Conservation (phyloP, 805 yeast genomes). For the Lipomyces orientalis region DNA sequence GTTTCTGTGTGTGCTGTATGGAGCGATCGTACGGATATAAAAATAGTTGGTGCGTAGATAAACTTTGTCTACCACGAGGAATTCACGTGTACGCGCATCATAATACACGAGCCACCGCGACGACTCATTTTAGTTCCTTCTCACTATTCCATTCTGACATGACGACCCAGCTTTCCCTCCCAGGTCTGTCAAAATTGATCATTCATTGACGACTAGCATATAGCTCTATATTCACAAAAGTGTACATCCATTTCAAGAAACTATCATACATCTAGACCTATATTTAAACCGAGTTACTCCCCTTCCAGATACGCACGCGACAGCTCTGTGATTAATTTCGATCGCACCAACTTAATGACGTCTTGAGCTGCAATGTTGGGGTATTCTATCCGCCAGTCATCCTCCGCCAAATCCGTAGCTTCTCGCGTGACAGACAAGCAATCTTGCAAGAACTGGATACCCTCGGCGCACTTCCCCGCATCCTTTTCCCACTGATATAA, state of each 20-base stretch:
- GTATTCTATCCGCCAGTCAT: conserved; percentile 38
- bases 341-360: conserved; percentile 32
- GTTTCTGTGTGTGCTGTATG: not conserved
- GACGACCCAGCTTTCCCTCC: no score
- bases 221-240: not conserved
- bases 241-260: not conserved
- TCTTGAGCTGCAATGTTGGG: conserved; percentile 23
- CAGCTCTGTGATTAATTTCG: conserved; percentile 36
- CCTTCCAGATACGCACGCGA: conserved; percentile 40
- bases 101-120: no score
- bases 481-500: conserved; percentile 39
- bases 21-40: not conserved
- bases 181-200: no score
- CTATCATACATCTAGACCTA: not conserved
- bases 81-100: not conserved
- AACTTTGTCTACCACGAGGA: not conserved
- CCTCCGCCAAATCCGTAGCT: conserved; percentile 7
- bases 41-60: not conserved
- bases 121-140: no score
- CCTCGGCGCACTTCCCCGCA: conserved; percentile 14
- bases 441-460: conserved; percentile 34
- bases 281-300: conserved; percentile 3
- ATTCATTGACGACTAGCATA: no score
- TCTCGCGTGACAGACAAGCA: conserved; percentile 9
- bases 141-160: no score